Percentiles rank a stretch among this genome's conserved stretches.
Conservation (phyloP, 2,329 filamentous ascomycete genomes). For the Diaporthe helianthi region DNA sequence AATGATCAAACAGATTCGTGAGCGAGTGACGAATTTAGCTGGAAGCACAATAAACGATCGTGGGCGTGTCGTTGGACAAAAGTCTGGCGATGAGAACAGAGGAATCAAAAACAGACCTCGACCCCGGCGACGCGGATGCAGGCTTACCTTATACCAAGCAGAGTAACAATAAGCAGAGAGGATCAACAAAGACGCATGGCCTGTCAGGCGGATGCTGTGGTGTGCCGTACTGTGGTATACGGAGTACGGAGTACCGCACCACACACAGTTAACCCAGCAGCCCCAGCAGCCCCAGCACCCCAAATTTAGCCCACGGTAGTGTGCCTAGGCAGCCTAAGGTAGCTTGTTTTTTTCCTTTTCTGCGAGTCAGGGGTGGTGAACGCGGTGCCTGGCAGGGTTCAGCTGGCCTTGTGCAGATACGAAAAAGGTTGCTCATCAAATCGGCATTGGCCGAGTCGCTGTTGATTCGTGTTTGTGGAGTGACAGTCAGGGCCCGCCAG, state of each 20-base stretch:
- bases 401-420: constrained; percentile 23
- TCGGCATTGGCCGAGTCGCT: constrained; percentile 29
- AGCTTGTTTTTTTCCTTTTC: not conserved
- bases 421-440: constrained; percentile 26
- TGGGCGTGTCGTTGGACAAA: constrained; percentile 22
- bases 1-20: not conserved
- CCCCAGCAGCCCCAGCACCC: too few relatives aligned
- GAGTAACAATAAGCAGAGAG: constrained; percentile 19
- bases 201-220: constrained; percentile 11
- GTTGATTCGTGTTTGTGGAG: constrained; percentile 31
- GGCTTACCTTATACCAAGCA: constrained; percentile 26
- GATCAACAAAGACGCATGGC: constrained; percentile 5
- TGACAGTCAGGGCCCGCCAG: constrained; percentile 18
- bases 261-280: too few relatives aligned
- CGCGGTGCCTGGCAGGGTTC: constrained; percentile 15
- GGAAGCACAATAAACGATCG: constrained; percentile 20
- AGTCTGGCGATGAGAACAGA: constrained; percentile 3
- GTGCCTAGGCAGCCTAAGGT: constrained; percentile 17
- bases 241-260: too few relatives aligned
- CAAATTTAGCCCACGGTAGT: constrained; percentile 27
- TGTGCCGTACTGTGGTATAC: not conserved
- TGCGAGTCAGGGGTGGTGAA: constrained; percentile 25
- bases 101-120: not conserved
- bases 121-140: constrained; percentile 21
- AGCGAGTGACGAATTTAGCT: constrained; percentile 29